These are phyloP conservation scores for Ceratobasidium sp. DNA, from an alignment of 1,284 basidiomycete genomes.

Conservation along the genomic window DNA sequence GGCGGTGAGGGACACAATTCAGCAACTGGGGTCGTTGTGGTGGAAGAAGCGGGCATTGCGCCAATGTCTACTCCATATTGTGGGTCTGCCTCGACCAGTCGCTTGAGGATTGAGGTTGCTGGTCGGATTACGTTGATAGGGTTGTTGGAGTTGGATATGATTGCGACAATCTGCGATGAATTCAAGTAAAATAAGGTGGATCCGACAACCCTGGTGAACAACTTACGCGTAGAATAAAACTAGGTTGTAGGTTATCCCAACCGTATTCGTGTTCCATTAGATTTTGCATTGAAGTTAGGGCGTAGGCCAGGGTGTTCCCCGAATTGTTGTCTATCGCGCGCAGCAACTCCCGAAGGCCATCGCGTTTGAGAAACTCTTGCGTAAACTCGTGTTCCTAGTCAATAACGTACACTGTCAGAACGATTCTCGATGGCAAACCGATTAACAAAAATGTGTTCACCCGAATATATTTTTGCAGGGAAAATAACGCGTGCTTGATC, in stretches of 20 bases:
- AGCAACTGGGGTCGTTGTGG: slow-evolving; percentile 58
- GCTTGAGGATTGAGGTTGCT: slow-evolving; percentile 91
- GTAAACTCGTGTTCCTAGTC: slow-evolving; percentile 85
- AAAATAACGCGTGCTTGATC: slow-evolving; percentile 74
- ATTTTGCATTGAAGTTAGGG: slow-evolving; percentile 83
- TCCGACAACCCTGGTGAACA: not conserved
- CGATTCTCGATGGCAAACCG: not conserved
- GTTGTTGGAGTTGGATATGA: slow-evolving; percentile 75
- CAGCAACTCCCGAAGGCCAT: slow-evolving; percentile 79
- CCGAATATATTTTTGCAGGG: slow-evolving; percentile 82
- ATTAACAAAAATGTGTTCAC: slow-evolving; percentile 55
- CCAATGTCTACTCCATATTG: slow-evolving; percentile 64
- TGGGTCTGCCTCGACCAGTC: slow-evolving; percentile 83
- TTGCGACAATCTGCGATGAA: slow-evolving; percentile 65
- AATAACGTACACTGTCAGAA: not conserved
- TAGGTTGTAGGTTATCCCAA: slow-evolving; percentile 73
- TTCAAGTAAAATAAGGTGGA: not conserved
- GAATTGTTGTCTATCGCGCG: slow-evolving; percentile 69
- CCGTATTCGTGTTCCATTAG: slow-evolving; percentile 84
- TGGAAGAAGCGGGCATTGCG: slow-evolving; percentile 52
- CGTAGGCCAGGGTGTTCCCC: slow-evolving; percentile 90
- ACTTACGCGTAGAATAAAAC: slow-evolving; percentile 69
- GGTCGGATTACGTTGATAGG: slow-evolving; percentile 96
- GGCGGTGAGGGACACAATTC: slow-evolving; percentile 46
- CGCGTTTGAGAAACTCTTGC: slow-evolving; percentile 79